Evolutionary conservation across 345 rosid genomes (phyloP).

Genomic region (Orychophragmus violaceus): DNA sequence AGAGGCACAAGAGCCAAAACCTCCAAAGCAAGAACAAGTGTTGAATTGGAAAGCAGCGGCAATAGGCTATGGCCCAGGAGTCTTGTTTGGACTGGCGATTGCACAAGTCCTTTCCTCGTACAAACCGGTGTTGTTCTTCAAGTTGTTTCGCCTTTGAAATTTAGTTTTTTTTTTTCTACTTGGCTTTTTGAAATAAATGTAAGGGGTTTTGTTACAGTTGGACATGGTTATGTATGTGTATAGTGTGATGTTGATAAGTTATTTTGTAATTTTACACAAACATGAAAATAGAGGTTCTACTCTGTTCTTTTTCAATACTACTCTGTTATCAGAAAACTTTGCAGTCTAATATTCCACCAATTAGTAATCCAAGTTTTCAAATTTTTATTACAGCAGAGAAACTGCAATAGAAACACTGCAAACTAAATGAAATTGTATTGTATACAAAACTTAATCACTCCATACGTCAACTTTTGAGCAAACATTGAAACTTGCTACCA

Average conservation of each 20-base stretch:
- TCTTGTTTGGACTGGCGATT: neutral
- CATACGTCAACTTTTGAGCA: no score
- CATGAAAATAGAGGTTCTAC: neutral
- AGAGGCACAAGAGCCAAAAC: neutral
- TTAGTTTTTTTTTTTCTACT: neutral
- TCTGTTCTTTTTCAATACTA: no score
- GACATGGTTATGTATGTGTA: neutral
- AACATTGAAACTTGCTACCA: no score
- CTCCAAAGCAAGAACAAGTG: neutral
- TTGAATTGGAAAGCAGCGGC: neutral
- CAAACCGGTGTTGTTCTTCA: neutral
- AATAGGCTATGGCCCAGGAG: neutral
- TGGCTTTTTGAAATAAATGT: neutral
- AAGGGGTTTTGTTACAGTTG: neutral
- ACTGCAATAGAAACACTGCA: no score
- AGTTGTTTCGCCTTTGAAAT: neutral
- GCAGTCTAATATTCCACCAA: no score
- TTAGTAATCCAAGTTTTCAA: no score
- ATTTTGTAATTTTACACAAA: neutral
- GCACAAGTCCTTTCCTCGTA: neutral
- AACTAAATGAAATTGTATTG: neutral
- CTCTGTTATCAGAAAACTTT: no score
- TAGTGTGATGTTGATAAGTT: neutral
- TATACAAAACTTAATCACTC: no score
- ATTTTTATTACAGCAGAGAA: no score